phyloP scores from a whole-genome alignment of 1,284 basidiomycete genomes.

The Apiotrichum porosum region DNA sequence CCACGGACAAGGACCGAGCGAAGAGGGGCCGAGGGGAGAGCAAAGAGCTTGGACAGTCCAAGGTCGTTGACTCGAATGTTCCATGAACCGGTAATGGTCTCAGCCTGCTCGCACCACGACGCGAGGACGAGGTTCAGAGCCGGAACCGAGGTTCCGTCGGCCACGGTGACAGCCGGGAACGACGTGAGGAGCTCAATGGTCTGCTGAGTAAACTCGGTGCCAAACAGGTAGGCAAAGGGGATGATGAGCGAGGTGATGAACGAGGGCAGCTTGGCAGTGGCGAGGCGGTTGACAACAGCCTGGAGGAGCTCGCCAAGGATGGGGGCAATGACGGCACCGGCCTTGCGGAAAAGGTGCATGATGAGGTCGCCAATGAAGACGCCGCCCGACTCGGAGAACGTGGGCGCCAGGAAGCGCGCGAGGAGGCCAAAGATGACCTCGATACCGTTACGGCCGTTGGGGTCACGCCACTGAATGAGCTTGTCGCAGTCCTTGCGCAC shows the following conservation, averaged over 20 bases:
- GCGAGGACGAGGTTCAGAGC: slow-evolving; percentile 72
- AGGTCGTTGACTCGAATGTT: slow-evolving; percentile 73
- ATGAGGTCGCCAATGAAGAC: slow-evolving; percentile 90
- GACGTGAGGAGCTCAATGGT: slow-evolving; percentile 70
- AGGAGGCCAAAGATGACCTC: slow-evolving; percentile 68
- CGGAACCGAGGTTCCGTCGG: slow-evolving; percentile 52
- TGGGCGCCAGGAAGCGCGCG: slow-evolving; percentile 63
- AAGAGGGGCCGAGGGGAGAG: slow-evolving; percentile 61
- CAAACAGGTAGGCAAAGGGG: slow-evolving; percentile 86
- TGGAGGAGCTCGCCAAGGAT: slow-evolving; percentile 80
- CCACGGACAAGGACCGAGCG: slow-evolving; percentile 74
- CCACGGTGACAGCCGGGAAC: slow-evolving; percentile 48
- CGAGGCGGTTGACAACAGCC: slow-evolving; percentile 75
- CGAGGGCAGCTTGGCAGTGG: slow-evolving; percentile 75
- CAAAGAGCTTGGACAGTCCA: slow-evolving; percentile 72
- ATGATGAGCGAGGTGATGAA: slow-evolving; percentile 79
- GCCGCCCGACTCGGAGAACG: slow-evolving; percentile 70
- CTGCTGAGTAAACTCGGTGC: slow-evolving; percentile 68
- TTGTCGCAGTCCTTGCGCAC: slow-evolving; percentile 82
- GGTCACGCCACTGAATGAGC: slow-evolving; percentile 68
- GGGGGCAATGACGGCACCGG: slow-evolving; percentile 58
- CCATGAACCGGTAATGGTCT: slow-evolving; percentile 93
- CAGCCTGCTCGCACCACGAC: slow-evolving; percentile 89
- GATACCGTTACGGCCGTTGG: slow-evolving; percentile 65
- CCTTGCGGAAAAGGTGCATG: slow-evolving; percentile 80